Evolutionary conservation across 1,139 yeast genomes (phyloP).

Genomic region (Geotrichum bryndzae): DNA sequence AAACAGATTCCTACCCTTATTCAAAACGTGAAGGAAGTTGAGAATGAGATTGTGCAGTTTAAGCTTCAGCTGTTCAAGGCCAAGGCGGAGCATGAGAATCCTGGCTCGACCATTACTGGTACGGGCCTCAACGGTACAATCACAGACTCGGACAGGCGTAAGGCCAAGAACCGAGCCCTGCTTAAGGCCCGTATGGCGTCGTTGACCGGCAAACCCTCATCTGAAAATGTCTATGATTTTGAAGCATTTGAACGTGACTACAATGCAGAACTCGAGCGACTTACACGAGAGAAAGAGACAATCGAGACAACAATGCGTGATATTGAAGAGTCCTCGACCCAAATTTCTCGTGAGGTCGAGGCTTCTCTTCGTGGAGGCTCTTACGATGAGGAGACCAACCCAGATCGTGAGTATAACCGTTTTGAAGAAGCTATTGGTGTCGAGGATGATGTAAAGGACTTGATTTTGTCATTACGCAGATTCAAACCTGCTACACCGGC

Average conservation of each 20-base stretch:
- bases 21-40: slow-evolving; percentile 53
- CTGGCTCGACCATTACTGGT: slow-evolving; percentile 63
- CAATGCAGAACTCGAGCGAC: slow-evolving; percentile 48
- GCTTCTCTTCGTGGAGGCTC: slow-evolving; percentile 30
- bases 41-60: slow-evolving; percentile 58
- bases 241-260: slow-evolving; percentile 54
- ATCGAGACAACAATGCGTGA: slow-evolving; percentile 51
- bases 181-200: slow-evolving; percentile 87
- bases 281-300: slow-evolving; percentile 52
- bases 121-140: slow-evolving; percentile 84
- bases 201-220: slow-evolving; percentile 66
- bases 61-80: slow-evolving; percentile 59
- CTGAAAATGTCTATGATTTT: slow-evolving; percentile 27
- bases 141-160: slow-evolving; percentile 73
- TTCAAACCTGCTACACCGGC: slow-evolving; percentile 14
- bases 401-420: slow-evolving; percentile 55
- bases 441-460: slow-evolving; percentile 56
- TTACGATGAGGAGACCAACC: slow-evolving; percentile 31
- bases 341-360: slow-evolving; percentile 59
- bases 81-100: slow-evolving; percentile 54
- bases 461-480: slow-evolving; percentile 51
- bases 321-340: slow-evolving; percentile 66
- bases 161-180: slow-evolving; percentile 70
- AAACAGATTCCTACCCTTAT: slow-evolving; percentile 67
- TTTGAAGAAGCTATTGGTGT: slow-evolving; percentile 88